Conservation (phyloP, 75 land plant genomes). For the Cryptomeria japonica region DNA sequence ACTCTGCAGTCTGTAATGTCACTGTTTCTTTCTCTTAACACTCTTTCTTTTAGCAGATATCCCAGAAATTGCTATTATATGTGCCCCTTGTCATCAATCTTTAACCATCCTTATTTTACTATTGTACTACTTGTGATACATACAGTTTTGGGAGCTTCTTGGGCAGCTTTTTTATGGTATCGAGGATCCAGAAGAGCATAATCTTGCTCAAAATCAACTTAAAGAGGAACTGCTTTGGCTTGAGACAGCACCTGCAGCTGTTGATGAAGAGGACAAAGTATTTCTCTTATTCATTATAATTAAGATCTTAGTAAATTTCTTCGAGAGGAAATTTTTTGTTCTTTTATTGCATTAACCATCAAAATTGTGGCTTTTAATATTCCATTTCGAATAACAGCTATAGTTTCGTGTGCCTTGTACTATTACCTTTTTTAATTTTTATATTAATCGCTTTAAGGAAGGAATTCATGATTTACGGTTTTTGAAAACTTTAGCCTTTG, state of each 20-base stretch:
- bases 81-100: background rate
- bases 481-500: background rate
- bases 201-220: constrained; percentile 29
- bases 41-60: no score
- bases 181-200: constrained; percentile 25
- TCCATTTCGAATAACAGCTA: background rate
- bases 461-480: background rate
- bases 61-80: background rate
- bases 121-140: background rate
- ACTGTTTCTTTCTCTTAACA: no score
- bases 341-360: background rate
- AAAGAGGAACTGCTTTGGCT: constrained; percentile 28
- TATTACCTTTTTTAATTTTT: background rate
- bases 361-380: background rate
- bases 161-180: constrained; percentile 24
- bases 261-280: constrained; percentile 35
- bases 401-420: background rate
- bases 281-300: background rate
- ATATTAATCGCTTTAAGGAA: background rate
- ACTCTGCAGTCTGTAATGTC: no score
- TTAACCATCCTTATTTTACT: background rate
- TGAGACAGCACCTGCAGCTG: constrained; percentile 21
- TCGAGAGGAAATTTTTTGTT: background rate
- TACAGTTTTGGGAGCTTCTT: constrained; percentile 38
- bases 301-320: background rate